These are phyloP conservation scores for Pinus albicaulis DNA, from an alignment of 75 land plant genomes.

Conservation along the genomic window DNA sequence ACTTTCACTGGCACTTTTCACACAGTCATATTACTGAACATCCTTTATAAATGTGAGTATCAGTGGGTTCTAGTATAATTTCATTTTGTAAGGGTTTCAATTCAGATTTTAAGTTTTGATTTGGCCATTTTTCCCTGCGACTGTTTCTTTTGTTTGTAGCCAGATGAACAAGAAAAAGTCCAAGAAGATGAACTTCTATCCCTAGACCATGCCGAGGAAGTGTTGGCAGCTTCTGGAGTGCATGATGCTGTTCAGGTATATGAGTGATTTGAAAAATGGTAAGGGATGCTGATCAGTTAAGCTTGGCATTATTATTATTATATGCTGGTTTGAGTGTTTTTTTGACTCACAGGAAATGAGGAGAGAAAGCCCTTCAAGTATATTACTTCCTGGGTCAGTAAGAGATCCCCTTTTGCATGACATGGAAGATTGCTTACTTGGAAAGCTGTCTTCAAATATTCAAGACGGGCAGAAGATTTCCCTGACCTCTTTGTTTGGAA, in stretches of 20 bases:
- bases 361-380: background rate
- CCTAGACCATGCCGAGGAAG: constrained; percentile 25
- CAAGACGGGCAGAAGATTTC: constrained; percentile 4
- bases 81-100: background rate
- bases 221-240: constrained; percentile 18
- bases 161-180: constrained; percentile 23
- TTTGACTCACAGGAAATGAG: background rate
- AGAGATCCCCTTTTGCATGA: constrained; percentile 42
- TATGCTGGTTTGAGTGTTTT: background rate
- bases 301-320: background rate
- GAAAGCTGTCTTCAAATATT: background rate
- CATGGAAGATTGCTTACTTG: constrained; percentile 28
- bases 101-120: background rate
- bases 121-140: background rate
- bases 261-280: background rate
- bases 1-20: too few species aligned
- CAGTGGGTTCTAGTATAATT: too few species aligned
- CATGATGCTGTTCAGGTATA: background rate
- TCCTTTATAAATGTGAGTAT: too few species aligned
- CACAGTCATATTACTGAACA: too few species aligned
- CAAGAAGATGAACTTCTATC: constrained; percentile 17
- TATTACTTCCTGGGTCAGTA: constrained; percentile 40
- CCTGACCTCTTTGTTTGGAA: constrained; percentile 5
- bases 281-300: background rate
- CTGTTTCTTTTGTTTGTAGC: constrained; percentile 11